Conservation (phyloP, 2,329 filamentous ascomycete species). For the Gremmenia infestans region DNA sequence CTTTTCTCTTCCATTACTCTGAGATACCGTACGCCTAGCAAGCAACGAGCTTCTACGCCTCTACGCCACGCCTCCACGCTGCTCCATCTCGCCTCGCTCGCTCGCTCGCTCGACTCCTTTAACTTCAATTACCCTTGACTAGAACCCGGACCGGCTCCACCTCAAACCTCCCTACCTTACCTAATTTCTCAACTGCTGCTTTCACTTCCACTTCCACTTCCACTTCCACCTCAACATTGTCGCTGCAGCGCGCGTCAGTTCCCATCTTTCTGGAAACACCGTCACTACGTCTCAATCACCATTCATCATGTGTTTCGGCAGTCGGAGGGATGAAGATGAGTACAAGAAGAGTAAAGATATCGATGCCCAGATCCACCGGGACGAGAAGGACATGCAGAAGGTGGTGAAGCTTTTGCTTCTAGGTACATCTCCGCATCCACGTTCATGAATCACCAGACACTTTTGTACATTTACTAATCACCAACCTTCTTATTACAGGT, state of each 20-base stretch:
- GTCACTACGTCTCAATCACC: conserved; percentile 14
- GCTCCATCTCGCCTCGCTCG: background rate
- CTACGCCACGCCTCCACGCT: background rate
- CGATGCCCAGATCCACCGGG: conserved; percentile 76
- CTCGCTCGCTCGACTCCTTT: background rate
- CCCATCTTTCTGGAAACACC: background rate
- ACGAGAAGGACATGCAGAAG: conserved; percentile 79
- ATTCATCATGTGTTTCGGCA: conserved; percentile 59
- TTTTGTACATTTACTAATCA: conserved; percentile 14
- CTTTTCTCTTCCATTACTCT: background rate
- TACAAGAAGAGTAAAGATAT: conserved; percentile 65
- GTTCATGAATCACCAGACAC: background rate
- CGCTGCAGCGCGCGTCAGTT: conserved; percentile 6
- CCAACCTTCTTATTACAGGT: conserved; percentile 47
- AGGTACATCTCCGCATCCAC: conserved; percentile 51
- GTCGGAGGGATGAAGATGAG: conserved; percentile 41
- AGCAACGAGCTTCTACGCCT: background rate
- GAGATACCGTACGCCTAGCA: background rate
- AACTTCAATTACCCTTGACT: background rate
- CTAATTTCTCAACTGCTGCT: background rate
- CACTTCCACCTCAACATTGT: background rate
- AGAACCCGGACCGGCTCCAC: background rate
- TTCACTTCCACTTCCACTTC: background rate
- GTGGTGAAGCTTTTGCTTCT: conserved; percentile 93
- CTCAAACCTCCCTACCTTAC: background rate